Base-by-base conservation (phyloP, 306 rosid genomes). In the Amphicarpaea edgeworthii region DNA sequence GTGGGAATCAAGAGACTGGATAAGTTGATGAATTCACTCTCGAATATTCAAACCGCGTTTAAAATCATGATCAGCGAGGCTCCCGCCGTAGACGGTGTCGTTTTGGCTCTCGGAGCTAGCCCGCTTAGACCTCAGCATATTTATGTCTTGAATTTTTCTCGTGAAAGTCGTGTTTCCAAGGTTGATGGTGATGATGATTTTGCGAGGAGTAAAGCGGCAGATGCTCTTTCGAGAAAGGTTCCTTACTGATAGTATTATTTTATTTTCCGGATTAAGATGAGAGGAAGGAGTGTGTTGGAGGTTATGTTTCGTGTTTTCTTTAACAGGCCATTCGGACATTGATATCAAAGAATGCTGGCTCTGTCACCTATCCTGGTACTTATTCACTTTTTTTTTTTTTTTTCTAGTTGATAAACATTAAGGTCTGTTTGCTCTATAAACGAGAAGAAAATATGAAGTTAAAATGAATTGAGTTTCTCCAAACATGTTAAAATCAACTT, bases 171-270 rank as follows among this genome's bases (percentile, higher is more conserved):
- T 73, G 63, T 43, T 60, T 42, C 82, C 55, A 24, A 55, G 15
- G 85, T 12, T 8, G 75, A 65, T 14, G 80, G 64, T 70, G 88
- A 89, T 14, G 80, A 68, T 70, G 88, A 89, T 79, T 95, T 95
- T 64, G 59, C 62, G 26, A 85, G 91, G 75, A 93, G 80, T 82
- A 92, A 84, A 84, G 85, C 82, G 23, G 96, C 93, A 0, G 92
- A 90, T 16, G 85, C 57, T 78, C 91, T 95, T 86, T 89, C 92
- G 17, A 92, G 84, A 85, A 92, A 90, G 96, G 96, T 92, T 77
- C 55, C 46, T 64, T 54, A 14, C 9, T n/a, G 45, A 58, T 63
- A 12, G 11, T 38, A 47, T 6, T 51, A 17, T 43, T 49, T 68
- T 49, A 9, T 58, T 70, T 78, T 68, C 77, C 65, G 14, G 37